Evolutionary conservation across 495 filamentous ascomycete genomes (phyloP).

Genomic region (Penicillium ochrochloron): DNA sequence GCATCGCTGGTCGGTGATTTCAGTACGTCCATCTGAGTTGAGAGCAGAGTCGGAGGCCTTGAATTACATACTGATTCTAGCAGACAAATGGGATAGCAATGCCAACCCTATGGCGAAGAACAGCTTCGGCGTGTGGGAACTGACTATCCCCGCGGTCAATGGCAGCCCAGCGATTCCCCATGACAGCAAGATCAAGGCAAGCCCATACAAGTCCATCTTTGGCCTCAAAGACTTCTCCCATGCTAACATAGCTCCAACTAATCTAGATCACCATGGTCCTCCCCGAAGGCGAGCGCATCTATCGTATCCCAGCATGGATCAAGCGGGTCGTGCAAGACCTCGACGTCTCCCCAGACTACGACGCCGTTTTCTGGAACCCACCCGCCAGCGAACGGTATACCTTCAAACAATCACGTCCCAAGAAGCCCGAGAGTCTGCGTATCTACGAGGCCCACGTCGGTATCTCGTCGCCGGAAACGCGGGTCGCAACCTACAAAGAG

Average conservation of each 20-base stretch:
- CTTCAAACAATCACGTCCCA: slow-evolving; percentile 82
- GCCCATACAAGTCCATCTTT: not conserved
- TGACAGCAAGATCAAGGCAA: slow-evolving; percentile 92
- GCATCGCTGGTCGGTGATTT: slow-evolving; percentile 96
- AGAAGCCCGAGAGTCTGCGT: slow-evolving; percentile 81
- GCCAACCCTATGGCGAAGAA: slow-evolving; percentile 86
- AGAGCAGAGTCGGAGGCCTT: slow-evolving; percentile 1
- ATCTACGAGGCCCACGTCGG: slow-evolving; percentile 99
- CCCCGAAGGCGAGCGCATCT: slow-evolving; percentile 77
- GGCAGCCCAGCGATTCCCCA: slow-evolving; percentile 84
- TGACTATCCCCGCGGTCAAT: slow-evolving; percentile 73
- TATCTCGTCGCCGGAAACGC: slow-evolving; percentile 89
- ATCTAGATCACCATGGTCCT: slow-evolving; percentile 81
- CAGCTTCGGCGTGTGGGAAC: slow-evolving; percentile 85
- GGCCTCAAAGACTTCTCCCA: not conserved
- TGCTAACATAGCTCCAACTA: not conserved
- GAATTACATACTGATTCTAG: slow-evolving; percentile 39
- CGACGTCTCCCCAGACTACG: slow-evolving; percentile 83
- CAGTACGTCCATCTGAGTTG: slow-evolving; percentile 59
- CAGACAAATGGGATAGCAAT: slow-evolving; percentile 86
- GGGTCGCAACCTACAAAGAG: slow-evolving; percentile 92
- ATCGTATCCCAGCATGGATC: slow-evolving; percentile 94
- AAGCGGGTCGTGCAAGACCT: slow-evolving; percentile 95
- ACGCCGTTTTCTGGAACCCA: slow-evolving; percentile 97
- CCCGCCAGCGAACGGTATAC: slow-evolving; percentile 71